Evolutionary conservation across 345 rosid genomes (phyloP).

Genomic region (Anastatica hierochuntica): DNA sequence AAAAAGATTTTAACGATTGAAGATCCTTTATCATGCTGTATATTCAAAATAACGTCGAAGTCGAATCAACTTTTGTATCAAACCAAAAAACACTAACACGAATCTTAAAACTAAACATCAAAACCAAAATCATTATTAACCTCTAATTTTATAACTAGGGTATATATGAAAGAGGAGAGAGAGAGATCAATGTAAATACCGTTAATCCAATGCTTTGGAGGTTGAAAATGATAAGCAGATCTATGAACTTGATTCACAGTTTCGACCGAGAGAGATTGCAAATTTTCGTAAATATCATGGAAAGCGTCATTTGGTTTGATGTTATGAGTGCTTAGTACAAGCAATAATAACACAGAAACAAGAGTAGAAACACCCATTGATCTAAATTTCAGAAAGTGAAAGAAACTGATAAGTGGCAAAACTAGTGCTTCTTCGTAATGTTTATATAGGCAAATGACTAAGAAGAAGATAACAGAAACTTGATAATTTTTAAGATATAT

Average conservation of each 20-base stretch:
- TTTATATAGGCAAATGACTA: slow-evolving; percentile 10
- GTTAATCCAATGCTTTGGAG: slow-evolving; percentile 77
- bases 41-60: background rate
- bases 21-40: background rate
- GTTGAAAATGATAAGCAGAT: slow-evolving; percentile 77
- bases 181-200: slow-evolving; percentile 38
- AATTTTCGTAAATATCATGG: slow-evolving; percentile 34
- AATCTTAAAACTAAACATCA: background rate
- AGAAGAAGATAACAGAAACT: slow-evolving; percentile 5
- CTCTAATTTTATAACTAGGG: background rate
- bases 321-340: slow-evolving; percentile 16
- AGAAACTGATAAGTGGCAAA: slow-evolving; percentile 7
- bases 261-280: slow-evolving; percentile 32
- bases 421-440: background rate
- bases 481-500: too few species aligned
- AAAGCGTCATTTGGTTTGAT: slow-evolving; percentile 28
- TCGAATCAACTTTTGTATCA: background rate
- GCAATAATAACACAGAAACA: slow-evolving; percentile 1
- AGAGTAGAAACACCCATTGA: slow-evolving; percentile 9
- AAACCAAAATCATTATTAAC: background rate
- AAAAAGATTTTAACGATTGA: background rate
- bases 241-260: slow-evolving; percentile 34
- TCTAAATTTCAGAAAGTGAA: background rate
- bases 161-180: too few species aligned
- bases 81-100: background rate